Base-by-base conservation (phyloP, 1,284 basidiomycete species). In the Trametes versicolor region DNA sequence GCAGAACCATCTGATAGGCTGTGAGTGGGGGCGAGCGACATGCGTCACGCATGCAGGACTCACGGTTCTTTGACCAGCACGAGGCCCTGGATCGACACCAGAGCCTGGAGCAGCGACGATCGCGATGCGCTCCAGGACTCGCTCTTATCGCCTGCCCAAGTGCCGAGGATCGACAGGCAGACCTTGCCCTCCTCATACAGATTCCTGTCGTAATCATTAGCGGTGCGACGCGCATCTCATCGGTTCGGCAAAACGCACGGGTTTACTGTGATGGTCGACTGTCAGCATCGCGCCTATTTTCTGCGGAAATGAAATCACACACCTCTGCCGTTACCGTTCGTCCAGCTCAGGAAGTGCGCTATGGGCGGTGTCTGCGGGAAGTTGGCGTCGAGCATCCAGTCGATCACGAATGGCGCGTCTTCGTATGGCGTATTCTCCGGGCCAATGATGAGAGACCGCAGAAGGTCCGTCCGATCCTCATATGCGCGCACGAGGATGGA, bases 121-220 rank as follows among this genome's bases (percentile, higher is more conserved):
- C 85, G 87, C 69, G 86, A 84, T 63, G 93, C 83, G 75, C 81
- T 94, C 95, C 95, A 96, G 7, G 87, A 90, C 78, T 97, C 95
- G 70, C 85, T 93, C 75, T 84, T 88, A 73, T 96, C 95, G 5
- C 96, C 96, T 0, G 89, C 86, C 96, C 96, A 98, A 0, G 96
- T 98, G 21, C 94, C 94, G 4, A 98, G 80, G 52, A 98, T 92
- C 27, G 94, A 96, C 55, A 98, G 77, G 74, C 96, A 98, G 45
- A 98, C 95, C 77, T 97, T 97, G 50, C 96, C 96, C 71, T 98
- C 96, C 74, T 97, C 95, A 72, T 98, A 98, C 54, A 98, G 79
- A 78, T 98, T 98, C 29, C 90, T 92, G 66, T 4, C 17, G 43
- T 12, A 49, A 62, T 56, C 6, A 15, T 61, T 39, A 72, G 59